A percentile compares a stretch with the other conserved stretches of the same genome.
Evolutionary conservation across 306 rosid species (phyloP).

Genomic region (Hippophae tibetana): DNA sequence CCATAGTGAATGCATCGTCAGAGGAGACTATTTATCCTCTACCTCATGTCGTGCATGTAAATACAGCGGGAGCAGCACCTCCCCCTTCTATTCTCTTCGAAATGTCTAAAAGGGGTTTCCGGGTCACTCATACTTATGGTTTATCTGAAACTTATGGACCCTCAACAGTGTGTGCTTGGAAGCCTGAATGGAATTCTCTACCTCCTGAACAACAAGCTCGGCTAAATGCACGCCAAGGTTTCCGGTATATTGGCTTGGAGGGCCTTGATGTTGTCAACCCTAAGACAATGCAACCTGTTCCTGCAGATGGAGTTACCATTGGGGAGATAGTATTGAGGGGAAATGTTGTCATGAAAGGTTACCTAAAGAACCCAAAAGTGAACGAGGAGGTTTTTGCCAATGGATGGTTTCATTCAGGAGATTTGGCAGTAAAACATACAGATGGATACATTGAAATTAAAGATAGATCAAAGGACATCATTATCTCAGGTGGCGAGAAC

Average conservation of each 20-base stretch:
- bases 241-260: conserved; percentile 64
- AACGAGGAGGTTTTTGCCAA: conserved; percentile 60
- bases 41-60: conserved; percentile 66
- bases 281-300: conserved; percentile 64
- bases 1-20: conserved; percentile 60
- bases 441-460: conserved; percentile 86
- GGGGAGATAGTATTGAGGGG: conserved; percentile 93
- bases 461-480: conserved; percentile 91
- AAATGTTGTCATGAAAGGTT: conserved; percentile 82
- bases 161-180: conserved; percentile 80
- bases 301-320: conserved; percentile 62
- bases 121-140: conserved; percentile 84
- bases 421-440: conserved; percentile 80
- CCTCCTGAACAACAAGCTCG: conserved; percentile 54
- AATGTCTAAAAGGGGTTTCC: conserved; percentile 68
- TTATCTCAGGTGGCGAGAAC: conserved; percentile 89
- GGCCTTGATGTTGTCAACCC: conserved; percentile 53
- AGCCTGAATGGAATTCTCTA: conserved; percentile 81
- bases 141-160: conserved; percentile 91
- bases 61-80: conserved; percentile 94
- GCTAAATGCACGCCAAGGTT: conserved; percentile 83
- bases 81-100: conserved; percentile 71
- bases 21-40: conserved; percentile 75
- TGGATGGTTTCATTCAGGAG: conserved; percentile 94
- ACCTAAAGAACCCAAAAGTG: conserved; percentile 75